Conservation (phyloP, 768 basidiomycete species). For the Trametes meyenii region DNA sequence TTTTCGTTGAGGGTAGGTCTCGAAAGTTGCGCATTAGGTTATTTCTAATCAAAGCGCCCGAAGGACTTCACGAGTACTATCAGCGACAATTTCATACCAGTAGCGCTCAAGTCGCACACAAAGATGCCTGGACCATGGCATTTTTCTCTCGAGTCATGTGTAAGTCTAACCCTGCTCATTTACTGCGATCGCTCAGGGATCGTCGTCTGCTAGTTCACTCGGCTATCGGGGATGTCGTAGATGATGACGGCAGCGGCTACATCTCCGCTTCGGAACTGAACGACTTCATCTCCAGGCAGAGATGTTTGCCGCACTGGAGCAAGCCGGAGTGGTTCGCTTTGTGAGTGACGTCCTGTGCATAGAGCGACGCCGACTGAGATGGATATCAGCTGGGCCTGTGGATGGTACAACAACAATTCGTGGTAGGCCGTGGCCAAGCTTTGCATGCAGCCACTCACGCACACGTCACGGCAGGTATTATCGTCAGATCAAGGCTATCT, state of each 20-base stretch:
- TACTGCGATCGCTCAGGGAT: background rate
- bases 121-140: slow-evolving; percentile 15
- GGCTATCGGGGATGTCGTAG: slow-evolving; percentile 15
- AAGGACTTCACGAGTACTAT: slow-evolving; percentile 6
- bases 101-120: background rate
- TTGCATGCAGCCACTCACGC: too few relatives aligned
- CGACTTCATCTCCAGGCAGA: slow-evolving; percentile 8
- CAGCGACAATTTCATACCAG: background rate
- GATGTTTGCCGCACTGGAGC: background rate
- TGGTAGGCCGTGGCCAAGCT: background rate
- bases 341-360: slow-evolving; percentile 13
- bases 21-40: background rate
- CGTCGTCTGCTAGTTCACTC: slow-evolving; percentile 10
- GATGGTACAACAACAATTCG: slow-evolving; percentile 20
- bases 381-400: slow-evolving; percentile 14
- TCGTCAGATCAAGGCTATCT: background rate
- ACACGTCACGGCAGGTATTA: slow-evolving; percentile 5
- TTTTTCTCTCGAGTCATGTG: slow-evolving; percentile 18
- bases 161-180: background rate
- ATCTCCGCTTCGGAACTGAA: slow-evolving; percentile 16
- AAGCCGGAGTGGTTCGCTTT: slow-evolving; percentile 19
- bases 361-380: background rate
- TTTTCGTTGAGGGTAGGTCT: slow-evolving; percentile 13
- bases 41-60: background rate
- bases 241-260: slow-evolving; percentile 18